Evolutionary conservation across 2,329 filamentous ascomycete genomes (phyloP).

Genomic region (Penicillium sclerotigenum): DNA sequence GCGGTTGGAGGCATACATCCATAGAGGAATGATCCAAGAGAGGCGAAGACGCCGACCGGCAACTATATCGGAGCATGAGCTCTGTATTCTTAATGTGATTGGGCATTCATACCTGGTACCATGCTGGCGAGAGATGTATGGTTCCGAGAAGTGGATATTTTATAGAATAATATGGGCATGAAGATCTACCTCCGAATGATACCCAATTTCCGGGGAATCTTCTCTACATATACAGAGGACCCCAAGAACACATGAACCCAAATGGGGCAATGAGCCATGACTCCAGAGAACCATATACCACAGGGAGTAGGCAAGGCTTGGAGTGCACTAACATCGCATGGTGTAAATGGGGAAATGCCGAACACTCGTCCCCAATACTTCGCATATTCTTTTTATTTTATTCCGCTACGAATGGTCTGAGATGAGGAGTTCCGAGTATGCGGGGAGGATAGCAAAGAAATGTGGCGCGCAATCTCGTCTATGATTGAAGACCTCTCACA

Average conservation of each 20-base stretch:
- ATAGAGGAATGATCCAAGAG: constrained; percentile 56
- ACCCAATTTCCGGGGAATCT: constrained; percentile 3
- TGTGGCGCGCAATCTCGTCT: neutral
- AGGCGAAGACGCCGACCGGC: constrained; percentile 58
- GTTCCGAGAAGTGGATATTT: constrained; percentile 15
- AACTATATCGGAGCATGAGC: constrained; percentile 42
- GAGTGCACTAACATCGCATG: neutral
- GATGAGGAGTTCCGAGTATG: neutral
- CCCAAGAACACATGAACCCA: neutral
- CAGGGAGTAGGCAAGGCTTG: neutral
- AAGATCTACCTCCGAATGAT: constrained; percentile 23
- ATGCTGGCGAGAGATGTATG: constrained; percentile 57
- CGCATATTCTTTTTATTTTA: neutral
- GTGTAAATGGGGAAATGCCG: neutral
- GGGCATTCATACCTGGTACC: constrained; percentile 51
- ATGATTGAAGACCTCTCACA: constrained; percentile 21
- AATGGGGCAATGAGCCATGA: constrained; percentile 6
- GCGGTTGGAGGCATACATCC: constrained; percentile 42
- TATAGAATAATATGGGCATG: constrained; percentile 18
- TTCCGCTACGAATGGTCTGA: neutral
- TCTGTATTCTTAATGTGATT: too few relatives aligned
- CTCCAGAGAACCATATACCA: neutral
- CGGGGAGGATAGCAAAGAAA: neutral
- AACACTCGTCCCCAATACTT: neutral
- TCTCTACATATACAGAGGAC: constrained; percentile 13